phyloP scores from a whole-genome alignment of 495 filamentous ascomycete genomes.

The Neurospora cerealis region DNA sequence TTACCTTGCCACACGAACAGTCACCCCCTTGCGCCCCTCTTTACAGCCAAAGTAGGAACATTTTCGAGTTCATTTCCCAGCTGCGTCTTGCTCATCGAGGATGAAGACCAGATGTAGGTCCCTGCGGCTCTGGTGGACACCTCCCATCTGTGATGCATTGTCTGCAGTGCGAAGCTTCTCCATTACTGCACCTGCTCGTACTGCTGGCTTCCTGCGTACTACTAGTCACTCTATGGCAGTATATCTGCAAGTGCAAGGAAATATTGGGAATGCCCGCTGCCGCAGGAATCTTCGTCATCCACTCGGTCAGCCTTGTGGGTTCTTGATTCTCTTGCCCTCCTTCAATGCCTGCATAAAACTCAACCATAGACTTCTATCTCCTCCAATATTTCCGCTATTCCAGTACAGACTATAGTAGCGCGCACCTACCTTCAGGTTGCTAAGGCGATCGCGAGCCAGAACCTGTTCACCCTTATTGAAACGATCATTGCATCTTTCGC shows the following conservation, averaged over 20 bases:
- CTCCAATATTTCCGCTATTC: background rate
- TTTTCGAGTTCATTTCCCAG: background rate
- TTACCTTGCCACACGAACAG: background rate
- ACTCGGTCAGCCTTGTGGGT: background rate
- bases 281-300: background rate
- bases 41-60: background rate
- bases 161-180: background rate
- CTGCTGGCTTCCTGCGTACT: background rate
- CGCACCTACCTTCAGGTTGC: background rate
- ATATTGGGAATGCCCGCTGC: background rate
- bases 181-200: background rate
- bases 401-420: background rate
- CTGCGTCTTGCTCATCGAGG: background rate
- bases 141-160: background rate
- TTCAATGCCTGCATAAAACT: background rate
- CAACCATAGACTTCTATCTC: background rate
- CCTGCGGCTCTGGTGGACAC: background rate
- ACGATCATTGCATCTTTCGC: background rate
- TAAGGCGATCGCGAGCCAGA: background rate
- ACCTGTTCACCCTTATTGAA: background rate
- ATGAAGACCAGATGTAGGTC: background rate
- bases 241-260: background rate
- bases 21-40: fast-evolving
- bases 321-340: background rate
- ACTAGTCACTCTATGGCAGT: background rate